Base-by-base conservation (phyloP, 2,329 filamentous ascomycete species). In the Fusarium sp. region DNA sequence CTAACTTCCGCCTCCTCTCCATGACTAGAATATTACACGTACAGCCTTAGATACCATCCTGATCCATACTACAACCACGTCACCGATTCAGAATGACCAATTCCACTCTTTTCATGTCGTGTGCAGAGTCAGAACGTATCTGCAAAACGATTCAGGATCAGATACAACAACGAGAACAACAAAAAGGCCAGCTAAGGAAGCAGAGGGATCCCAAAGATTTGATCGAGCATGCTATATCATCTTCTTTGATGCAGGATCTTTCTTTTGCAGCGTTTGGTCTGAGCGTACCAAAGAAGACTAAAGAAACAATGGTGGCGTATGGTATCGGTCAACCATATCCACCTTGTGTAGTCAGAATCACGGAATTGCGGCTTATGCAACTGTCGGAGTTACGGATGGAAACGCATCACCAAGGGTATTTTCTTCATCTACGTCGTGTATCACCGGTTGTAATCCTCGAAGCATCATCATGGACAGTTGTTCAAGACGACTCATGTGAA, bases 231-330 rank as follows among this genome's bases (percentile, higher is more conserved):
- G 75, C 76, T 1, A 70, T 71, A 3, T 71, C 66, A 0, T 59
- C 69, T 1, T 74, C 77, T 14, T 67, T 79, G 9, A 75, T 79
- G 70, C 70, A 73, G 28, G 77, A 79, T 21, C 73, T 79, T 23
- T 73, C 73, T 6, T 65, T 63, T 0, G 56, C 56, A 8, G 63
- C 52, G 5, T 67, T 70, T 50, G 53, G 68, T 4, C 28, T 66
- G 2, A 62, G 67, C n/a, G 8, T 42, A 6, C 46, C 65, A 1
- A 70, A 17, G 6, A 62, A 61, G 3, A 40, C 62, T 15, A 52
- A 60, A 28, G 74, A 74, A 17, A 71, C 57, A 0, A 65, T 79
- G 53, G 66, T 66, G 7, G 75, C 71, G 9, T 73, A 78, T 30
- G 68, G 67, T 0, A 54, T 77, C 4, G 76, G 77, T 0, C 57